Evolutionary conservation across 441 rosid species (phyloP), one percentile per base, ranked within the genome.

Genomic region (Aleurites moluccanus): DNA sequence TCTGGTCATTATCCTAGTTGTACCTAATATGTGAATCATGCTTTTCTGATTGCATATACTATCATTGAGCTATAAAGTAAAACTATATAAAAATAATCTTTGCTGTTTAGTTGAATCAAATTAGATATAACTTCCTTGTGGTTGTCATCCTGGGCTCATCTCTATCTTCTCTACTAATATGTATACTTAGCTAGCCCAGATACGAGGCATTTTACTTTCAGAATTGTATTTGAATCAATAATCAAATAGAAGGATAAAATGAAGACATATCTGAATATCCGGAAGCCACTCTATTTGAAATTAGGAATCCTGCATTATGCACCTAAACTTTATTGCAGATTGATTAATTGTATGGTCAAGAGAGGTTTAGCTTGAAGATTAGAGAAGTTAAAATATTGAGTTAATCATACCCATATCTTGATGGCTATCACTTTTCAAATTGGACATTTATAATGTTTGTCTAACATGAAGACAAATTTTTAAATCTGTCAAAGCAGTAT

Each of bases 271-370:
- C 59, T 55, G 10, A 6, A 28, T 27, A 49, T 45, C 5, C 18
- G 38, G 57, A 67, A 47, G 33, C 13, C n/a, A 42, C 27, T 25
- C 57, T 56, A 49, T 28, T n/a, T 38, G 33, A 27, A 44, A 45
- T 66, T 66, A 14, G 4, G 27, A 55, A 67, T 21, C 56, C 23
- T 67, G 57, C 40, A 47, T 67, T 28, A 33, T 67, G 38, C 70
- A 21, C 15, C 57, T 25, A 47, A 47, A 49, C 21, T 47, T 27
- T 21, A 27, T 23, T 67, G 70, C 40, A 49, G 11, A 55, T 27
- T 49, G 49, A 52, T 67, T 47, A 52, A 27, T 49, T 18, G 21
- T 16, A 35, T 64, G 28, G 27, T 21, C 44, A 27, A 30, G 40
- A 68, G 6, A 18, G 13, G 2, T 52, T 67, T 6, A 49, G n/a